A percentile compares a stretch with the other conserved stretches of the same genome.
These are phyloP conservation scores for Candida berthetii DNA, from an alignment of 805 yeast species.

Conservation along the genomic window DNA sequence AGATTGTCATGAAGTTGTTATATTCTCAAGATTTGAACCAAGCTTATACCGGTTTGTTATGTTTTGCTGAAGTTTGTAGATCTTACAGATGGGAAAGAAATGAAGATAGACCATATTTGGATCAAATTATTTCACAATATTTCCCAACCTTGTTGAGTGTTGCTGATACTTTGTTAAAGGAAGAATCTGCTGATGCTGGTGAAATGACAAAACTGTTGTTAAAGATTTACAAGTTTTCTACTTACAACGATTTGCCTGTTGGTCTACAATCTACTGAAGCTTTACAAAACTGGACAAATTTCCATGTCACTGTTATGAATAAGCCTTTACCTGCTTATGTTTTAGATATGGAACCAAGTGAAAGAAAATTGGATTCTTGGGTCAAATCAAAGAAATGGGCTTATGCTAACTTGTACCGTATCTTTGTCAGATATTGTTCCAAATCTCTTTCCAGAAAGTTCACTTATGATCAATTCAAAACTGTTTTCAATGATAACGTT, in stretches of 20 bases:
- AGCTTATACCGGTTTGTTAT: slow-evolving; percentile 60
- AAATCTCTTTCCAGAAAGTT: slow-evolving; percentile 36
- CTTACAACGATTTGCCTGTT: slow-evolving; percentile 66
- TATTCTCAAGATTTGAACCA: slow-evolving; percentile 33
- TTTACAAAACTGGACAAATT: slow-evolving; percentile 63
- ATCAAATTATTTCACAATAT: slow-evolving; percentile 44
- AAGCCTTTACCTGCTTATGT: slow-evolving; percentile 52
- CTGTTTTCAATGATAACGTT: slow-evolving; percentile 46
- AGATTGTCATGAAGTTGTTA: slow-evolving; percentile 39
- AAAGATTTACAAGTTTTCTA: slow-evolving; percentile 73
- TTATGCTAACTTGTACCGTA: slow-evolving; percentile 64
- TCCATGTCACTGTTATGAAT: slow-evolving; percentile 65
- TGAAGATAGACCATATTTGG: slow-evolving; percentile 44
- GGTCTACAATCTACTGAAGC: slow-evolving; percentile 48
- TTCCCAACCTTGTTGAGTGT: slow-evolving; percentile 64
- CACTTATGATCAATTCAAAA: slow-evolving; percentile 55
- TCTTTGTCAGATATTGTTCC: slow-evolving; percentile 69
- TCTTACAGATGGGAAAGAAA: slow-evolving; percentile 69
- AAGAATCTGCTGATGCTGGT: slow-evolving; percentile 41
- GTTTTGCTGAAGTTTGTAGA: slow-evolving; percentile 65
- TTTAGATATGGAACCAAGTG: slow-evolving; percentile 43
- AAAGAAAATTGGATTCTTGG: slow-evolving; percentile 51
- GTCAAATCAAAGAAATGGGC: slow-evolving; percentile 87
- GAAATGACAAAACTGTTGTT: slow-evolving; percentile 71
- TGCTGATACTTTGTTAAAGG: slow-evolving; percentile 47